Evolutionary conservation across 345 rosid genomes (phyloP).

Genomic region (Sisymbrium irio): DNA sequence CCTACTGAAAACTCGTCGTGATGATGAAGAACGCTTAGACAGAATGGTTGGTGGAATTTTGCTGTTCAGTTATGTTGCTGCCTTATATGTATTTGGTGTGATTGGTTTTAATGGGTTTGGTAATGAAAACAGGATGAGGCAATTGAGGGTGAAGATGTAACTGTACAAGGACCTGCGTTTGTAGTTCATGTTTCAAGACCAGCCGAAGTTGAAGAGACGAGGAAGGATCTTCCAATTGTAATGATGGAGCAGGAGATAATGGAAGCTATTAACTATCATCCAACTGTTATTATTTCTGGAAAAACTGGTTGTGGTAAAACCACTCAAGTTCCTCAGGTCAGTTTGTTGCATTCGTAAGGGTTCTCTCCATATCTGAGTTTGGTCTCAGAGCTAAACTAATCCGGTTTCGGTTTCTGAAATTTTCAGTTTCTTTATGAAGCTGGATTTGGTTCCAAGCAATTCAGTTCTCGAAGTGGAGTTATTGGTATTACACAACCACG

Average conservation of each 20-base stretch:
- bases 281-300: constrained; percentile 68
- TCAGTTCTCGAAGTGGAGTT: constrained; percentile 52
- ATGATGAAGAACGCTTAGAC: constrained; percentile 15
- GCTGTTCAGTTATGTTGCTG: background rate
- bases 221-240: constrained; percentile 88
- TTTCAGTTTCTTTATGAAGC: constrained; percentile 88
- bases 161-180: constrained; percentile 43
- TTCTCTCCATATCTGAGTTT: background rate
- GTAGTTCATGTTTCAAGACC: constrained; percentile 78
- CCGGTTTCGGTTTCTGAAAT: constrained; percentile 20
- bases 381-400: background rate
- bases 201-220: constrained; percentile 57
- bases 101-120: constrained; percentile 11
- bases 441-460: constrained; percentile 70
- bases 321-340: constrained; percentile 94
- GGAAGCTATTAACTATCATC: constrained; percentile 79
- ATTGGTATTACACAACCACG: constrained; percentile 98
- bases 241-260: constrained; percentile 99
- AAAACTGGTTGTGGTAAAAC: constrained; percentile 99
- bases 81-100: background rate
- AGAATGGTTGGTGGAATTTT: constrained; percentile 37
- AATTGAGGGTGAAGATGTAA: constrained; percentile 25
- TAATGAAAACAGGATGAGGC: constrained; percentile 37
- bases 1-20: constrained; percentile 5
- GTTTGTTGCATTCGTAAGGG: constrained; percentile 17